Evolutionary conservation across 2,329 filamentous ascomycete genomes (phyloP).

Genomic region (Ophiostoma sp.): DNA sequence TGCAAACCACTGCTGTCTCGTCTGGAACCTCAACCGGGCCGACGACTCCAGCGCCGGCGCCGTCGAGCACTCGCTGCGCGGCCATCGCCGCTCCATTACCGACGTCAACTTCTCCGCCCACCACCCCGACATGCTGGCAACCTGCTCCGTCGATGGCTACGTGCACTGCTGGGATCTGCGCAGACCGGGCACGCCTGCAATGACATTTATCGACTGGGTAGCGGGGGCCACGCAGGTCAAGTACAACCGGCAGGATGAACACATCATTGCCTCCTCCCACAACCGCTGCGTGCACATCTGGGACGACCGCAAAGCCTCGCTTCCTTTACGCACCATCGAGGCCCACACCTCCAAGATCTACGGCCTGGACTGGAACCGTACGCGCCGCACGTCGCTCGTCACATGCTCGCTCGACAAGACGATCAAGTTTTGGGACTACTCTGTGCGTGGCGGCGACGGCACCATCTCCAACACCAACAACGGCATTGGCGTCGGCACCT

Average conservation of each 20-base stretch:
- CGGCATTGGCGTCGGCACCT: slow-evolving; percentile 27
- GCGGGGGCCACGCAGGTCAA: slow-evolving; percentile 93
- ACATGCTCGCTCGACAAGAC: slow-evolving; percentile 89
- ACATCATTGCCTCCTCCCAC: slow-evolving; percentile 85
- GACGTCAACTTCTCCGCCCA: slow-evolving; percentile 96
- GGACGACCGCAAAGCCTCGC: slow-evolving; percentile 76
- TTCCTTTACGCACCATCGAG: slow-evolving; percentile 75
- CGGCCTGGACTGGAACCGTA: slow-evolving; percentile 89
- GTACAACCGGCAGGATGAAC: slow-evolving; percentile 82
- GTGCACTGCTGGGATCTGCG: slow-evolving; percentile 90
- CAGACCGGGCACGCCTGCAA: slow-evolving; percentile 63
- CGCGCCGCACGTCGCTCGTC: slow-evolving; percentile 63
- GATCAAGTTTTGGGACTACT: slow-evolving; percentile 89
- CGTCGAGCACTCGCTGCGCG: slow-evolving; percentile 83
- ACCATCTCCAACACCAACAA: neutral
- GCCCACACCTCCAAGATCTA: slow-evolving; percentile 93
- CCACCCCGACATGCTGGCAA: slow-evolving; percentile 81
- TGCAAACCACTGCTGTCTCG: slow-evolving; percentile 86
- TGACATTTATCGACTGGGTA: slow-evolving; percentile 88
- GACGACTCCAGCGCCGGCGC: slow-evolving; percentile 65
- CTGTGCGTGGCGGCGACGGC: neutral
- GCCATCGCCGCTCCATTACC: slow-evolving; percentile 78
- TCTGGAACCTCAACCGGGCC: slow-evolving; percentile 82
- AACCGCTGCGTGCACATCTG: slow-evolving; percentile 83
- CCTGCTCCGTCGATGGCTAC: slow-evolving; percentile 87